Evolutionary conservation across 2,329 filamentous ascomycete genomes (phyloP).

Genomic region (Ophiocordyceps polyrhachis-furcata): DNA sequence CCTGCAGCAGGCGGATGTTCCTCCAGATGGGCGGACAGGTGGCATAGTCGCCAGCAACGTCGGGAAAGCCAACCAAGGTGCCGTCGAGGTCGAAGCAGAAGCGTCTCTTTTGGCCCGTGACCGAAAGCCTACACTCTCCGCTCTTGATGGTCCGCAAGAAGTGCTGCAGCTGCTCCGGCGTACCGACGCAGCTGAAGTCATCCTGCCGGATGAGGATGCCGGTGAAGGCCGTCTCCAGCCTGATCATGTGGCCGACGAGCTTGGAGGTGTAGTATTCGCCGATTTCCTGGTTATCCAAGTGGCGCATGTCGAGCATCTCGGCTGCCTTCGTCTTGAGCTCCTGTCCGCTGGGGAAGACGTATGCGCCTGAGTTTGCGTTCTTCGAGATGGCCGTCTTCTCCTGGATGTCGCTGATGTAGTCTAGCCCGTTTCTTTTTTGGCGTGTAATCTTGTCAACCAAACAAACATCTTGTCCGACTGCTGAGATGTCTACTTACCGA

Average conservation of each 20-base stretch:
- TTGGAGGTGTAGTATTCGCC: conserved; percentile 8
- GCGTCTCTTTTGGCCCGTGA: conserved; percentile 9
- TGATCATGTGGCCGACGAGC: conserved; percentile 7
- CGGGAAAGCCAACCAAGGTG: conserved; percentile 12
- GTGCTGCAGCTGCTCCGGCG: conserved; percentile 11
- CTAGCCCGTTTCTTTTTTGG: too few species aligned
- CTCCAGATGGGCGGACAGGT: conserved; percentile 12
- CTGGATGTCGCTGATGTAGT: too few species aligned
- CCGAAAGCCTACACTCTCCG: not conserved
- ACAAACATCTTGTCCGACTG: too few species aligned
- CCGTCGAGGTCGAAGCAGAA: conserved; percentile 15
- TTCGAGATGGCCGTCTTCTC: too few species aligned
- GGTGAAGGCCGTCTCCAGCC: conserved; percentile 2
- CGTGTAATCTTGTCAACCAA: too few species aligned
- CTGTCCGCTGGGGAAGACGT: too few species aligned
- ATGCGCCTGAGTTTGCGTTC: too few species aligned
- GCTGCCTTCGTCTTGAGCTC: too few species aligned
- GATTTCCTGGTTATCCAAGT: too few species aligned
- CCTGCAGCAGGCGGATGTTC: conserved; percentile 11
- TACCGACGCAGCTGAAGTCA: conserved; percentile 11
- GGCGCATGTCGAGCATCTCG: too few species aligned
- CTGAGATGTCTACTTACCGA: too few species aligned
- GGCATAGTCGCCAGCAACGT: conserved; percentile 10
- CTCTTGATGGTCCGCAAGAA: conserved; percentile 6
- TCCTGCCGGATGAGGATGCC: not conserved